Conservation (phyloP, 202 grass and related monocot genomes). For the Schoenoplectus tabernaemontani region DNA sequence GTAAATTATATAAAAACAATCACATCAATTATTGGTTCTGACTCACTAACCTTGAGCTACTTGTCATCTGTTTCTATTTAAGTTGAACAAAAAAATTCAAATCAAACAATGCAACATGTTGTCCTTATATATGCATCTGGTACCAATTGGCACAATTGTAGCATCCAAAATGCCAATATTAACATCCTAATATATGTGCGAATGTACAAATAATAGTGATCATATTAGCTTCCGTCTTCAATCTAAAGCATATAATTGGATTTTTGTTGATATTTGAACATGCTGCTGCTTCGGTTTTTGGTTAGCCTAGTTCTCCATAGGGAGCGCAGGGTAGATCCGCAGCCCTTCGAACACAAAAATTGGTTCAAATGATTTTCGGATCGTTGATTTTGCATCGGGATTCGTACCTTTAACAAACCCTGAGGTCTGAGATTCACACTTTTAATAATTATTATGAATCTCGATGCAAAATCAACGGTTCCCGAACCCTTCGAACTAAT, state of each 20-base stretch:
- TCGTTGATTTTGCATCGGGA: too few species aligned
- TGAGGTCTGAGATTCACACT: too few species aligned
- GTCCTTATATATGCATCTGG: background rate
- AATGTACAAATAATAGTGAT: background rate
- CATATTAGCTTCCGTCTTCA: background rate
- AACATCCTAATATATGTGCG: background rate
- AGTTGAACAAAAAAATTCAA: background rate
- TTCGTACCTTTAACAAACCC: too few species aligned
- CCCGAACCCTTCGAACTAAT: too few species aligned
- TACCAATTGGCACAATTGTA: background rate
- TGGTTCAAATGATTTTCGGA: too few species aligned
- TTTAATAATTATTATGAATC: too few species aligned
- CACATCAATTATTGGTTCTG: slow-evolving; percentile 33
- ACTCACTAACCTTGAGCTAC: slow-evolving; percentile 48
- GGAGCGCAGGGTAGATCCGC: too few species aligned
- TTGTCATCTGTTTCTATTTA: slow-evolving; percentile 66
- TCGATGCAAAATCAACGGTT: too few species aligned
- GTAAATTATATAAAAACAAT: background rate
- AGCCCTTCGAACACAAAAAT: too few species aligned
- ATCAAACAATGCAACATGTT: background rate
- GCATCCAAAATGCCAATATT: background rate
- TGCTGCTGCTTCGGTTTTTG: background rate
- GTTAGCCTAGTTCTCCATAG: background rate
- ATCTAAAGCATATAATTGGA: background rate
- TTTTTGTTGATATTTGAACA: background rate